Conservation (phyloP, 257 asterid genomes). For the Solanum pinnatisectum region DNA sequence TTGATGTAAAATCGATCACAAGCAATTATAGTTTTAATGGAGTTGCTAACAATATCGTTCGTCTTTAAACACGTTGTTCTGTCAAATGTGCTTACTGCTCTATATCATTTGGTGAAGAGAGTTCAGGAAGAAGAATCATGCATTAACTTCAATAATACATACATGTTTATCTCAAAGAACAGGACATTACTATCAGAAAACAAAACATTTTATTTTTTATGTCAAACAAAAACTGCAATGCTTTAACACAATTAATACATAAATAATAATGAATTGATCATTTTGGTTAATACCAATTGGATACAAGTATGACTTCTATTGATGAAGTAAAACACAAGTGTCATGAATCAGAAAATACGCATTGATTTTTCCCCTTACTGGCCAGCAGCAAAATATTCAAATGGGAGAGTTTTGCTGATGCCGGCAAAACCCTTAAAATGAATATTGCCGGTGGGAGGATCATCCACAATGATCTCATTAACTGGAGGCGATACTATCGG, state of each 20-base stretch:
- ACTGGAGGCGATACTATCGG: conserved; percentile 20
- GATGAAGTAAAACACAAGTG: not conserved
- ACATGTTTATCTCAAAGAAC: not conserved
- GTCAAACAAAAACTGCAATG: not conserved
- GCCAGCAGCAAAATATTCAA: conserved; percentile 63
- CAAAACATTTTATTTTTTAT: not conserved
- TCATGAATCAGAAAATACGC: not conserved
- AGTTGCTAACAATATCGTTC: not conserved
- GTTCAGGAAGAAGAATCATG: not conserved
- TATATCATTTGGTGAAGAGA: not conserved
- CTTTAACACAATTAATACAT: not conserved
- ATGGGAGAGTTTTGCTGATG: conserved; percentile 59
- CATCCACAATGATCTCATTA: conserved; percentile 36
- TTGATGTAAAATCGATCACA: not conserved
- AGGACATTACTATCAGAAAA: not conserved
- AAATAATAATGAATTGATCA: not conserved
- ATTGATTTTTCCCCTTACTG: conserved; percentile 14
- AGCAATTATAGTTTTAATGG: not conserved
- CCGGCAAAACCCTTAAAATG: conserved; percentile 77
- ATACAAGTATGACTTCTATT: not conserved
- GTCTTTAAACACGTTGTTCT: not conserved
- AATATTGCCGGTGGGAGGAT: conserved; percentile 54
- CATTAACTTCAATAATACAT: not conserved
- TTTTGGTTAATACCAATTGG: not conserved
- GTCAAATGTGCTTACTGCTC: not conserved